These are phyloP conservation scores for Dianthus caryophyllus DNA, from an alignment of 148 eudicot genomes.

Conservation along the genomic window DNA sequence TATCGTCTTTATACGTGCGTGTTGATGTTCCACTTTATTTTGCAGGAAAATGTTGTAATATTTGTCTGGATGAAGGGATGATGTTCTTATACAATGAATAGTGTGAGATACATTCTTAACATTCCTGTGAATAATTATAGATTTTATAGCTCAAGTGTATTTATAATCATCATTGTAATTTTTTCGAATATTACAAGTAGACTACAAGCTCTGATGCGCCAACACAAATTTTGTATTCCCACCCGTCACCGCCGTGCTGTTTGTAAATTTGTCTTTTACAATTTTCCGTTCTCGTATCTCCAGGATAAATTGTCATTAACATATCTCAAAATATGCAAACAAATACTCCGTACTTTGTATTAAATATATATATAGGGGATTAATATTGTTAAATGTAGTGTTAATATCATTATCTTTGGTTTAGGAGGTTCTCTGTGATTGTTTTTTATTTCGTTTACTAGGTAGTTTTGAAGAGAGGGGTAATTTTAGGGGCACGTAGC, in stretches of 20 bases:
- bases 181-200: slow-evolving; percentile 13
- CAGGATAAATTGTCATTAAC: too few species aligned
- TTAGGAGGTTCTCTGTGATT: too few species aligned
- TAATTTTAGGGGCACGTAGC: too few species aligned
- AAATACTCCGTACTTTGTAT: too few species aligned
- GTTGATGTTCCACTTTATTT: background rate
- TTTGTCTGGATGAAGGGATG: slow-evolving; percentile 14
- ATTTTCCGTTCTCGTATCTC: too few species aligned
- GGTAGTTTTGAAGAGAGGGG: too few species aligned
- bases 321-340: too few species aligned
- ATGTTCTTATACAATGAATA: slow-evolving; percentile 24
- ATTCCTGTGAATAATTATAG: slow-evolving; percentile 22
- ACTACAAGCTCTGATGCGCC: background rate
- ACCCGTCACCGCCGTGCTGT: background rate
- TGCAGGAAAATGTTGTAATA: slow-evolving; percentile 25
- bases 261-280: background rate
- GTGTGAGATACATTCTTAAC: slow-evolving; percentile 23
- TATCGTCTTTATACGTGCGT: background rate
- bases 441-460: too few species aligned
- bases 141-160: slow-evolving; percentile 25
- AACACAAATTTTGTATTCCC: slow-evolving; percentile 20
- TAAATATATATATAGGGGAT: too few species aligned
- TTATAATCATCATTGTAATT: slow-evolving; percentile 11
- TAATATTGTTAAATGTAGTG: too few species aligned
- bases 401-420: too few species aligned